phyloP scores from a whole-genome alignment of 176 grass and related monocot species.

The Eremochloa ophiuroides region DNA sequence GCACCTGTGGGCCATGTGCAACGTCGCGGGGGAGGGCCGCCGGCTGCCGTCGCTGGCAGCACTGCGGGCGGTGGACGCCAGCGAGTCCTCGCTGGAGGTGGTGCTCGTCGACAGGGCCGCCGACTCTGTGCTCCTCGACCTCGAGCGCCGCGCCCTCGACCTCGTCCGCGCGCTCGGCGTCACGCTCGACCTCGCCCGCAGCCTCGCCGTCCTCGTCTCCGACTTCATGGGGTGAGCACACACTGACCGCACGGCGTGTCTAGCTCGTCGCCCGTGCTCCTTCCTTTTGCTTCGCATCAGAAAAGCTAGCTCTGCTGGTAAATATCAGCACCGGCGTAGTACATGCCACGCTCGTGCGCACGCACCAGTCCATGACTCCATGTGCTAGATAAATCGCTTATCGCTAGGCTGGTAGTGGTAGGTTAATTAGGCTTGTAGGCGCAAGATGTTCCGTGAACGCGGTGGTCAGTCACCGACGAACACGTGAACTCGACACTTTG shows the following conservation, averaged over 20 bases:
- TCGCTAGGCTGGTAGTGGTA: neutral
- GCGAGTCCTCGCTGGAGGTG: slow-evolving; percentile 77
- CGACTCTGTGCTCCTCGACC: slow-evolving; percentile 54
- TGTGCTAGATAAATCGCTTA: neutral
- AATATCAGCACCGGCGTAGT: neutral
- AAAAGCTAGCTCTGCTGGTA: neutral
- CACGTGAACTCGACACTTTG: slow-evolving; percentile 17
- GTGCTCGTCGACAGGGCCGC: slow-evolving; percentile 62
- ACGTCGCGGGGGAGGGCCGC: slow-evolving; percentile 57
- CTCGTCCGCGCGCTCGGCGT: slow-evolving; percentile 42
- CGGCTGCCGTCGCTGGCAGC: slow-evolving; percentile 70
- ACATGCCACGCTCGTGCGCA: neutral
- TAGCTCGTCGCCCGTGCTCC: neutral
- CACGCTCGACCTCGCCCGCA: slow-evolving; percentile 54
- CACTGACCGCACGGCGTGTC: neutral
- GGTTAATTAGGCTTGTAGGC: too few relatives aligned
- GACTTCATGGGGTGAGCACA: slow-evolving; percentile 68
- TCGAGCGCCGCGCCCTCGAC: slow-evolving; percentile 59
- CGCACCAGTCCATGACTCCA: neutral
- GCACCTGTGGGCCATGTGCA: slow-evolving; percentile 90
- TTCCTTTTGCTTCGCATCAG: neutral
- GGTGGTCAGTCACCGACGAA: neutral
- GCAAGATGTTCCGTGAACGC: slow-evolving; percentile 5
- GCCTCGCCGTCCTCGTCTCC: slow-evolving; percentile 80
- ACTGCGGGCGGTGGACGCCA: slow-evolving; percentile 54